Percentiles rank a stretch among this genome's conserved stretches.
These are phyloP conservation scores for Apiotrichum gracile DNA, from an alignment of 1,284 basidiomycete species.

Conservation along the genomic window DNA sequence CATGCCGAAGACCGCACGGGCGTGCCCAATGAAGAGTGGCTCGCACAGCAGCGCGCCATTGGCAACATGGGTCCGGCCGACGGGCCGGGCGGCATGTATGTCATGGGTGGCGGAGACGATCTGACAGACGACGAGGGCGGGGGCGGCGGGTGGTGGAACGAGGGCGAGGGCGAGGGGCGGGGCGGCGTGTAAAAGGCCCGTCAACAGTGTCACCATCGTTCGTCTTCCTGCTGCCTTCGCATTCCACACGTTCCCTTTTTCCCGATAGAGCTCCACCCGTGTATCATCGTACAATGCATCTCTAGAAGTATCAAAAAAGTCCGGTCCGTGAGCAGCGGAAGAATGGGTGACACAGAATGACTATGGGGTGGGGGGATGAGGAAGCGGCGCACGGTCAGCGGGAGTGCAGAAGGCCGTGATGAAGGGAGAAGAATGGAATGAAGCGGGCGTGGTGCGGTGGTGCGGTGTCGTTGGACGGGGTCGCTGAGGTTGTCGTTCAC, in stretches of 20 bases:
- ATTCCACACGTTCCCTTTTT: no score
- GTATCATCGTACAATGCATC: conserved; percentile 5
- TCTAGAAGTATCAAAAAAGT: background rate
- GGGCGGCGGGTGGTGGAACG: conserved; percentile 18
- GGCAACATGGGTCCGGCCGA: conserved; percentile 15
- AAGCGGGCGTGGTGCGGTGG: no score
- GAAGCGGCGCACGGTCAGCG: no score
- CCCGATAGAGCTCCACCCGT: background rate
- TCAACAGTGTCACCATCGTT: no score
- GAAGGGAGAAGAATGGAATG: no score
- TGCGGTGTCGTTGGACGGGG: no score
- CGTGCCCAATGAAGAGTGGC: background rate
- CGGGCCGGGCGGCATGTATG: conserved; percentile 51
- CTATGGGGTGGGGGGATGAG: background rate
- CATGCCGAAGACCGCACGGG: conserved; percentile 9
- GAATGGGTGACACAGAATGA: background rate
- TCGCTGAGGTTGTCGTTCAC: no score
- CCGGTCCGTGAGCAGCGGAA: background rate
- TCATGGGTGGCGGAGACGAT: conserved; percentile 38
- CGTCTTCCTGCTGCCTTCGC: no score
- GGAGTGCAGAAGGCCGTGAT: no score
- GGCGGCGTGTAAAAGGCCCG: no score
- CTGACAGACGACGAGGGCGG: conserved; percentile 23
- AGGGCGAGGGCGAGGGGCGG: background rate
- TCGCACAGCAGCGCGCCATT: background rate